Evolutionary conservation across 2,329 filamentous ascomycete genomes (phyloP), one percentile per base, ranked within the genome.

Genomic region (Chalaropsis ovoidea): DNA sequence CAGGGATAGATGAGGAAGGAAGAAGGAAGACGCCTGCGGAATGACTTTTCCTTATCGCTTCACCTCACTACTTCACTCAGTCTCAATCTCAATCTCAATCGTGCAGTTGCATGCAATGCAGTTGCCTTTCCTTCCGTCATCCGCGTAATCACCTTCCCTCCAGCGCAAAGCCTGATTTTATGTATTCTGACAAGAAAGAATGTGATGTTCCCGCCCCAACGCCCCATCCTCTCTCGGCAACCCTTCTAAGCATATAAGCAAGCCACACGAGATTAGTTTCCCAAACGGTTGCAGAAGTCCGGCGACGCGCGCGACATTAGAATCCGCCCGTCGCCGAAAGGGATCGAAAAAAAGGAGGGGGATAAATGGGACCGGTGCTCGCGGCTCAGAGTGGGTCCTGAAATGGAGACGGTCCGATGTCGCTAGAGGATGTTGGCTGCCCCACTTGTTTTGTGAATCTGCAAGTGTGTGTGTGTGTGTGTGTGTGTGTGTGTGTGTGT

Each of bases 381-480:
- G 41, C 41, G 41, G 22, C 43, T 62, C 24, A 45, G 10, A n/a
- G 31, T 62, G 41, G 39, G 60, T 27, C 41, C 10, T 31, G 8
- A 35, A 31, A 3, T 27, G 39, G 43, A 62, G 22, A 62, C 61
- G 42, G 61, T 62, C 61, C 61, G 61, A 62, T 62, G 22, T 62
- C 61, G 61, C 61, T 56, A 56, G 47, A 31, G 3, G 24, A 39
- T 39, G 19, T 19, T 24, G 22, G 19, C 22, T 52, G 19, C 47
- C 47, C 47, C 47, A 52, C 17, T 52, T 22, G 3, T 15, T 3
- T 13, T 52, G 19, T 24, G 3, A 11, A 4, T 1, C 13, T 24
- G 19, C 47, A 22, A 49, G 3, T 22, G 10, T 49, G 47, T 8
- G 31, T 31, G 35, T 39, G 35, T 39, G 35, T 39, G 35, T 39